A percentile compares a stretch with the other conserved stretches of the same genome.
Evolutionary conservation across 2,329 filamentous ascomycete species (phyloP).

Genomic region (Hypoxylon sp.): DNA sequence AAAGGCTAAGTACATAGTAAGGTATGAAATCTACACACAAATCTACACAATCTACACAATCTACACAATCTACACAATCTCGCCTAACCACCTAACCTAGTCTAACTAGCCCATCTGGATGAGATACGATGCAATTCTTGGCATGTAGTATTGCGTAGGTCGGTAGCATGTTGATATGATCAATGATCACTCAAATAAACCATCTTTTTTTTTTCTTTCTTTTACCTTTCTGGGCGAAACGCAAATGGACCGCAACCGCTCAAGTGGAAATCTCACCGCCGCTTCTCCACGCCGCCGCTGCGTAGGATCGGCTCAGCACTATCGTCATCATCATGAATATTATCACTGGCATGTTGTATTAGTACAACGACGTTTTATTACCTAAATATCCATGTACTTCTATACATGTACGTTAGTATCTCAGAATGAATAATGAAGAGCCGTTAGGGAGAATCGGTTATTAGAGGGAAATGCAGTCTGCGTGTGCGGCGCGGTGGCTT

Average conservation of each 20-base stretch:
- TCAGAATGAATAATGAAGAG: background rate
- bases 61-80: slow-evolving; percentile 14
- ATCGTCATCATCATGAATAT: slow-evolving; percentile 18
- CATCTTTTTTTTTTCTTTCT: background rate
- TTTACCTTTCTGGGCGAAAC: background rate
- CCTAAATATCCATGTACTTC: slow-evolving; percentile 5
- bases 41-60: background rate
- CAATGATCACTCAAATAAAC: background rate
- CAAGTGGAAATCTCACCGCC: slow-evolving; percentile 42
- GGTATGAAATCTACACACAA: background rate
- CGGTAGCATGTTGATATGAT: background rate
- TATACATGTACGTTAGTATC: slow-evolving; percentile 2
- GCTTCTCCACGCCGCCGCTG: slow-evolving; percentile 30
- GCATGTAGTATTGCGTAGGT: slow-evolving; percentile 19
- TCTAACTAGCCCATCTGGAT: slow-evolving; percentile 10
- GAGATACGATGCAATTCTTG: slow-evolving; percentile 30
- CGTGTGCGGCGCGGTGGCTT: slow-evolving; percentile 26
- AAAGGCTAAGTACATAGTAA: background rate
- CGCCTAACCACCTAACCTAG: background rate
- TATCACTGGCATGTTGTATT: slow-evolving; percentile 8
- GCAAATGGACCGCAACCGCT: slow-evolving; percentile 10
- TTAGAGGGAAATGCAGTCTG: slow-evolving; percentile 14
- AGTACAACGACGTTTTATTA: slow-evolving; percentile 14
- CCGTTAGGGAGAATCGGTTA: slow-evolving; percentile 13
- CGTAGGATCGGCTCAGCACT: slow-evolving; percentile 25